phyloP scores from a whole-genome alignment of 2,329 filamentous ascomycete species.

The Fusarium sp. region DNA sequence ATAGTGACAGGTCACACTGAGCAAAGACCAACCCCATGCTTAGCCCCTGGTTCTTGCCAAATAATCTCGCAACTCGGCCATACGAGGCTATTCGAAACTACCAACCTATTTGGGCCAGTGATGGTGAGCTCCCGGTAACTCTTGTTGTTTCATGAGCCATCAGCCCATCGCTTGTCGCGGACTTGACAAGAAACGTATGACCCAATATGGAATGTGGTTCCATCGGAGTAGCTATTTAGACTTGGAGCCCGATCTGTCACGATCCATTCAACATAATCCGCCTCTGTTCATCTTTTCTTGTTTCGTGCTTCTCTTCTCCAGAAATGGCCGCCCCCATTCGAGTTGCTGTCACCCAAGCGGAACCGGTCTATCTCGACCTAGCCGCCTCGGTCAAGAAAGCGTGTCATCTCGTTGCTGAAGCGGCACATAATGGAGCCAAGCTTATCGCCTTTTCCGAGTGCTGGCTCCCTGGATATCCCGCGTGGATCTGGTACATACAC shows the following conservation, averaged over 20 bases:
- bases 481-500: constrained; percentile 52
- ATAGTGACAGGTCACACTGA: too few species aligned
- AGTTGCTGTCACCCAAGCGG: constrained; percentile 43
- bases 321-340: constrained; percentile 30
- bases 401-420: constrained; percentile 40
- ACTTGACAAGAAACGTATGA: neutral
- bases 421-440: constrained; percentile 58
- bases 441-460: constrained; percentile 66
- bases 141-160: neutral
- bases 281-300: neutral
- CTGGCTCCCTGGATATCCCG: constrained; percentile 65
- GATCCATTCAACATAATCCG: too few species aligned
- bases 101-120: neutral
- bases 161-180: neutral
- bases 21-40: too few species aligned
- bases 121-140: neutral
- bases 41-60: too few species aligned
- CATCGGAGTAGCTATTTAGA: too few species aligned
- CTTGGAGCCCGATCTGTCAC: too few species aligned
- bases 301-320: neutral
- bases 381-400: constrained; percentile 41
- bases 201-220: neutral
- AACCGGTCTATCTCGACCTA: constrained; percentile 44
- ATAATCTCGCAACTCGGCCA: too few species aligned
- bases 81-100: too few species aligned